phyloP scores from a whole-genome alignment of 257 asterid genomes.

The Voacanga thouarsii region DNA sequence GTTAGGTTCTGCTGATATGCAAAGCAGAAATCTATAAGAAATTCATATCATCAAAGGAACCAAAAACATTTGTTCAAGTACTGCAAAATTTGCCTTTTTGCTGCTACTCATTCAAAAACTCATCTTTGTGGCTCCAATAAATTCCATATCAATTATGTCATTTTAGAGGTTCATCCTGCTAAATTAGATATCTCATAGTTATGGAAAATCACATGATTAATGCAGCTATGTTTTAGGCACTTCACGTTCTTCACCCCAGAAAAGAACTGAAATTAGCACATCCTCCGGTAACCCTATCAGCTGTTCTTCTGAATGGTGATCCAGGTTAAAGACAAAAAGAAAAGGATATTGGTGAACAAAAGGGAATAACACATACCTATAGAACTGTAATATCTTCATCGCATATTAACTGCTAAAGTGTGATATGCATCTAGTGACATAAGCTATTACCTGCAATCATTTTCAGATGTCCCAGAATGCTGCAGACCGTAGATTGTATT shows the following conservation, averaged over 20 bases:
- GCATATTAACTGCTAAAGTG: not conserved
- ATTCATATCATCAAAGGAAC: not conserved
- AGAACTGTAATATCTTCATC: not conserved
- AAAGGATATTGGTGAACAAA: not conserved
- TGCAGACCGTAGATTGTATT: conserved; percentile 29
- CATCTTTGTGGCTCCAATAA: not conserved
- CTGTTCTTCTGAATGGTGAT: not conserved
- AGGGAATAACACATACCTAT: not conserved
- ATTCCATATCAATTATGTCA: not conserved
- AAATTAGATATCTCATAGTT: not conserved
- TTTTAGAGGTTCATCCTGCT: not conserved
- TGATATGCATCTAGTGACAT: not conserved
- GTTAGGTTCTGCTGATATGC: not conserved
- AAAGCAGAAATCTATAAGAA: not conserved
- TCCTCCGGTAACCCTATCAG: not conserved
- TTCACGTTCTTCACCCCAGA: not conserved
- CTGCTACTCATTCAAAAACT: not conserved
- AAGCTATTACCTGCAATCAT: conserved; percentile 44
- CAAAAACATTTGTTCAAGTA: not conserved
- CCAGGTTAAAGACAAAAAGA: not conserved
- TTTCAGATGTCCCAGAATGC: conserved; percentile 27
- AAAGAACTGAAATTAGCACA: not conserved
- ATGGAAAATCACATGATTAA: not conserved
- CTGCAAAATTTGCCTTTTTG: not conserved
- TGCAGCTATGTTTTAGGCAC: not conserved